Evolutionary conservation across 2,329 filamentous ascomycete genomes (phyloP).

Genomic region (Aspergillus tamarii): DNA sequence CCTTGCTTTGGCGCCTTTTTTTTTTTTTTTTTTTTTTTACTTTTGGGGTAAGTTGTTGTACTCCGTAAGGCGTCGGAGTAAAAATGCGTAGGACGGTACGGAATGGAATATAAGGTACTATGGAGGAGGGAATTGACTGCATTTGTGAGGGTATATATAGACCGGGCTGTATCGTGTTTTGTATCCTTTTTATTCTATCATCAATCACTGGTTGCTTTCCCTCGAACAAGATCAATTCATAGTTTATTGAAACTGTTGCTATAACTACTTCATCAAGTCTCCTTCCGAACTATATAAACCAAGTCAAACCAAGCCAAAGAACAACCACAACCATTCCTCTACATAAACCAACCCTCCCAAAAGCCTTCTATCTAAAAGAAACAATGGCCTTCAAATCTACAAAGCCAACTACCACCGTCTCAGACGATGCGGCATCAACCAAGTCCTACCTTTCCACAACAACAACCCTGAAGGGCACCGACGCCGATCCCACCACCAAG

Average conservation of each 20-base stretch:
- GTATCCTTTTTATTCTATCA: neutral
- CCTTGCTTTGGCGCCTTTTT: neutral
- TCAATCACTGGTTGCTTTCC: neutral
- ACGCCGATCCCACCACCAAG: constrained; percentile 13
- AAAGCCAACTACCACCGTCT: constrained; percentile 5
- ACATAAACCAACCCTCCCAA: neutral
- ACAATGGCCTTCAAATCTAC: constrained; percentile 10
- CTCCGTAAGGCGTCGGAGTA: constrained; percentile 10
- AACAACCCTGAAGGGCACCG: constrained; percentile 27
- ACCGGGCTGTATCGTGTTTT: neutral
- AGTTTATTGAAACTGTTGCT: neutral
- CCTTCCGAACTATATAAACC: neutral
- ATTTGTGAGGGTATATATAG: constrained; percentile 3
- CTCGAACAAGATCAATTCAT: neutral
- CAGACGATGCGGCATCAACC: constrained; percentile 24
- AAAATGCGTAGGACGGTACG: neutral
- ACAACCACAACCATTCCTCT: constrained; percentile 9
- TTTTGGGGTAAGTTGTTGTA: neutral
- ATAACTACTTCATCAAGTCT: neutral
- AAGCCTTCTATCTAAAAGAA: neutral
- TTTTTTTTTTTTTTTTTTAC: neutral
- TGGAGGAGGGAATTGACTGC: neutral
- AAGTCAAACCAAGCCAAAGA: neutral
- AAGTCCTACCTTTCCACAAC: constrained; percentile 29
- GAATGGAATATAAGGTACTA: constrained; percentile 1